Conservation (phyloP, 441 rosid species). For the Pelargonium cotyledonis region DNA sequence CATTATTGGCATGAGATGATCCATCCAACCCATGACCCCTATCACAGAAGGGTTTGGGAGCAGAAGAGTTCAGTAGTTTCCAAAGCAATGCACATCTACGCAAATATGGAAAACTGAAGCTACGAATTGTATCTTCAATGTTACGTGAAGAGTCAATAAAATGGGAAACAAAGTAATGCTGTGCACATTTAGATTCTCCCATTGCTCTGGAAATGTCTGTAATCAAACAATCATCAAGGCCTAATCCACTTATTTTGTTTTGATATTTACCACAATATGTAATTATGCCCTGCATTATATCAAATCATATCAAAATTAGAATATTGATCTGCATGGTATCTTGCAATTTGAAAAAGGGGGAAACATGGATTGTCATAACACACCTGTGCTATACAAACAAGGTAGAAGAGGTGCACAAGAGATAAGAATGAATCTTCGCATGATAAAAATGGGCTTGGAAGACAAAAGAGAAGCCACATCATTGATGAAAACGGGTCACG, state of each 20-base stretch:
- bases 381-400: slow-evolving; percentile 81
- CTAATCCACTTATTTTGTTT: slow-evolving; percentile 27
- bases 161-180: slow-evolving; percentile 47
- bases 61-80: slow-evolving; percentile 61
- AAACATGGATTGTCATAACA: slow-evolving; percentile 19
- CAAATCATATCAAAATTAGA: slow-evolving; percentile 20
- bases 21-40: slow-evolving; percentile 31
- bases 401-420: slow-evolving; percentile 81
- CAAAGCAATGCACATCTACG: slow-evolving; percentile 94
- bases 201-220: slow-evolving; percentile 49
- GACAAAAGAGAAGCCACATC: slow-evolving; percentile 97
- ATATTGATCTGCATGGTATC: slow-evolving; percentile 11
- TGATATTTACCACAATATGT: slow-evolving; percentile 39
- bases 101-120: slow-evolving; percentile 70
- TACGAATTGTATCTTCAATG: slow-evolving; percentile 48
- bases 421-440: slow-evolving; percentile 75
- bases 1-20: slow-evolving; percentile 30
- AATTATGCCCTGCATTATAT: slow-evolving; percentile 64
- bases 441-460: slow-evolving; percentile 76
- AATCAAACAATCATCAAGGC: slow-evolving; percentile 41
- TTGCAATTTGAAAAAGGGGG: neutral
- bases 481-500: slow-evolving; percentile 96
- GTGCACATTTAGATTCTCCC: slow-evolving; percentile 46
- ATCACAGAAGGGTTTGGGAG: slow-evolving; percentile 46
- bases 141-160: slow-evolving; percentile 43